Conservation (phyloP, 257 asterid species). For the Solanum medicagineum region DNA sequence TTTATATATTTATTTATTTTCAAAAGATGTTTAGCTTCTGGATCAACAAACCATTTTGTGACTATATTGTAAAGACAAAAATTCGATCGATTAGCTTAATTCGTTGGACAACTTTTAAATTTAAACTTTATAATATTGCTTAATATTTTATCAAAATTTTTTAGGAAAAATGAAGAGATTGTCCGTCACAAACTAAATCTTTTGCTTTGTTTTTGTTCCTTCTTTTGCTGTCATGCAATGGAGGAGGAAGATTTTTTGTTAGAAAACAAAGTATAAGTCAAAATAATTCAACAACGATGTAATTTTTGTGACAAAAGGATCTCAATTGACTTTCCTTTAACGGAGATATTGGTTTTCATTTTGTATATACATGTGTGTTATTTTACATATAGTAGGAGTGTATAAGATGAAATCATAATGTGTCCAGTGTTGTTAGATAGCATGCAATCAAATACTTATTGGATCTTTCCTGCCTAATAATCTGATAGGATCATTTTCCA, state of each 20-base stretch:
- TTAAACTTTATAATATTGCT: background rate
- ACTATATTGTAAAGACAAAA: background rate
- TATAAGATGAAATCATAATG: background rate
- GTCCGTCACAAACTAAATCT: background rate
- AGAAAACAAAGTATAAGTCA: background rate
- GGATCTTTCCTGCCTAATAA: background rate
- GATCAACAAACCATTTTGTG: background rate
- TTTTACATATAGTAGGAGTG: background rate
- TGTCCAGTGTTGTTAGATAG: background rate
- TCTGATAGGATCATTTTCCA: background rate
- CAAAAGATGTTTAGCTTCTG: background rate
- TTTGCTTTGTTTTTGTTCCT: background rate
- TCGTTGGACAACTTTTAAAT: background rate
- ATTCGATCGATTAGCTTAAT: background rate
- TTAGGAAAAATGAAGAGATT: background rate
- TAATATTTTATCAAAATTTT: background rate
- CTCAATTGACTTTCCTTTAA: background rate
- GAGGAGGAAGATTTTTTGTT: background rate
- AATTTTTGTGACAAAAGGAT: background rate
- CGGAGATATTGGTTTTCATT: too few relatives aligned
- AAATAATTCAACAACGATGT: background rate
- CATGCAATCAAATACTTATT: background rate
- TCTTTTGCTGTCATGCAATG: background rate
- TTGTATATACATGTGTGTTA: background rate
- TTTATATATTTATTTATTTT: too few relatives aligned